A percentile compares a stretch with the other conserved stretches of the same genome.
Conservation (phyloP, 768 basidiomycete genomes). For the Lactarius sp. region DNA sequence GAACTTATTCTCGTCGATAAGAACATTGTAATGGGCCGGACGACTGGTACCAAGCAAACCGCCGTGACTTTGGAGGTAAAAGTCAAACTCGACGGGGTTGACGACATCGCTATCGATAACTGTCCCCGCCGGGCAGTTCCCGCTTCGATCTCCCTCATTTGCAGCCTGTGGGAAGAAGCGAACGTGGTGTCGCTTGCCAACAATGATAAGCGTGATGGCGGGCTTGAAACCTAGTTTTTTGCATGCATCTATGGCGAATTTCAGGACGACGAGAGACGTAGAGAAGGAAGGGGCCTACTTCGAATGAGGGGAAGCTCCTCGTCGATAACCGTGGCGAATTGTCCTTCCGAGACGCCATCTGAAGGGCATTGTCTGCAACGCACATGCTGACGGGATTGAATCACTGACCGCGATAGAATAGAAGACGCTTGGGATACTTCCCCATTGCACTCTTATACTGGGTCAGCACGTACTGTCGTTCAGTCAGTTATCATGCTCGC, state of each 20-base stretch:
- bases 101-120: constrained; percentile 68
- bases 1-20: constrained; percentile 55
- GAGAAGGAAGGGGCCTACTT: constrained; percentile 36
- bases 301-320: constrained; percentile 55
- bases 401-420: constrained; percentile 64
- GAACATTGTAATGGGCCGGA: constrained; percentile 54
- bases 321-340: constrained; percentile 46
- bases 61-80: constrained; percentile 72
- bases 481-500: background rate
- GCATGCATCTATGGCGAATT: constrained; percentile 54
- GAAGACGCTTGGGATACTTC: constrained; percentile 66
- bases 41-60: constrained; percentile 74
- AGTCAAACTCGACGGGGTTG: constrained; percentile 72
- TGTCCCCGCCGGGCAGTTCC: constrained; percentile 73
- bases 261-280: background rate
- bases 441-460: constrained; percentile 54
- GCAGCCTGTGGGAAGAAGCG: constrained; percentile 50
- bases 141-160: constrained; percentile 54
- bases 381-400: background rate
- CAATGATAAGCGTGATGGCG: constrained; percentile 71
- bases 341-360: constrained; percentile 57
- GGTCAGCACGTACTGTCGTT: constrained; percentile 44
- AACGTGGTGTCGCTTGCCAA: constrained; percentile 73
- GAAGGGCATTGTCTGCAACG: background rate
- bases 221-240: constrained; percentile 49